Base-by-base conservation (phyloP, 768 basidiomycete genomes). In the Panaeolus cyanescens region DNA sequence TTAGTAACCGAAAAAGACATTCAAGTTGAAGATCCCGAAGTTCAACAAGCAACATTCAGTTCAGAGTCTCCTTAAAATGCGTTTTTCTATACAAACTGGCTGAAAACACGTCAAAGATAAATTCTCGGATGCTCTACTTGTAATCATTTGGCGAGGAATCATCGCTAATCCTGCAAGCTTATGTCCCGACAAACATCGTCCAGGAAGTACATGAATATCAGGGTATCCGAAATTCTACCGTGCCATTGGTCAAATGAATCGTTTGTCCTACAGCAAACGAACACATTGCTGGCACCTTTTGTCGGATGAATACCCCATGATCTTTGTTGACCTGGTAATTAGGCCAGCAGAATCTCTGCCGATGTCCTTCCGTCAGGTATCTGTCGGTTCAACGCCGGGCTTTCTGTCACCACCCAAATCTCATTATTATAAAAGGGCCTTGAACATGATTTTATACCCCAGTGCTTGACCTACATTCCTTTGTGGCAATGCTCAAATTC, bases 401-500 rank as follows among this genome's bases (percentile, higher is more conserved):
- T 58, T 78, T 28, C 45, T 50, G 25, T 50, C 45, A n/a, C 45
- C 22, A 50, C n/a, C 15, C 25, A 28, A 28, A 28, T 25, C 6
- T 15, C 15, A 28, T 50, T 15, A 12, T 33, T 72, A 74, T 72
- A 73, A 70, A 69, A 66, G 20, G 30, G 31, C 54, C 25, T 22
- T 13, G 19, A 54, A 32, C 39, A 20, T 34, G 32, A 32, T 28
- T 19, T 36, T 42, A 32, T 30, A 34, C 25, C 56, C 40, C 67
- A 67, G 65, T 59, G 58, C 59, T 61, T 58, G 39, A 19, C 28
- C 58, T 59, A 56, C 33, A 39, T 28, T 53, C 36, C 55, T 62
- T 34, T 32, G 30, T 53, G 50, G 53, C 58, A 71, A 83, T 82
- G 83, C 79, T 80, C 71, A 82, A 80, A 74, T 79, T 78, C 65